Evolutionary conservation across 768 basidiomycete genomes (phyloP).

Genomic region (Naematelia aurantialba): DNA sequence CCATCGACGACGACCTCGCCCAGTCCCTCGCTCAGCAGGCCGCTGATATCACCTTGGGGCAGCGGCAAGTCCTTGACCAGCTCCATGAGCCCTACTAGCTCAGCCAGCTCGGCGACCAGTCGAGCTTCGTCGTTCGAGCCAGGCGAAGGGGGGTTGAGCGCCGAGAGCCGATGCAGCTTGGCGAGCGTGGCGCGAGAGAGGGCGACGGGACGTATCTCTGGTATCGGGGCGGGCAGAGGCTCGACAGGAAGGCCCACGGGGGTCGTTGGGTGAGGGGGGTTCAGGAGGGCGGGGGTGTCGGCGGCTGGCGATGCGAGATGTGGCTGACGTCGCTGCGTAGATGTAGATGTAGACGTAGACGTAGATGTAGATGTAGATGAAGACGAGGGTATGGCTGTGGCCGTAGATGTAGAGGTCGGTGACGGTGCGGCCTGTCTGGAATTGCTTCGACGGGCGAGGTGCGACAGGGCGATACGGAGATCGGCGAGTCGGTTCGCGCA

Average conservation of each 20-base stretch:
- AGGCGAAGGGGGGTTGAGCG: constrained; percentile 29
- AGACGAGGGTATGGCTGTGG: too few species aligned
- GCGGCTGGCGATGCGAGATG: too few species aligned
- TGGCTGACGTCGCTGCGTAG: too few species aligned
- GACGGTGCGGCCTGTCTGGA: neutral
- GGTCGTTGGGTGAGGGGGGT: neutral
- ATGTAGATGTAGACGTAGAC: too few species aligned
- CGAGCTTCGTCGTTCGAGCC: constrained; percentile 27
- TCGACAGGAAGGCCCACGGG: neutral
- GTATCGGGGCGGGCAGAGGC: constrained; percentile 11
- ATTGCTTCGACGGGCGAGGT: neutral
- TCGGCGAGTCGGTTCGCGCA: neutral
- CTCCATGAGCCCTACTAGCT: constrained; percentile 36
- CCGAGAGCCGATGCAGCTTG: constrained; percentile 33
- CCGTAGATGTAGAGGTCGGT: neutral
- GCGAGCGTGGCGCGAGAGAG: constrained; percentile 17
- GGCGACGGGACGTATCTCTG: constrained; percentile 2
- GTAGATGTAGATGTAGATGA: too few species aligned
- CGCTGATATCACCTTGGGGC: constrained; percentile 12
- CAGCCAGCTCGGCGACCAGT: constrained; percentile 23
- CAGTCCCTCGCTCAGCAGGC: constrained; percentile 22
- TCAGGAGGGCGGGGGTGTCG: neutral
- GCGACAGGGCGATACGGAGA: neutral
- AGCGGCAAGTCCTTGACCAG: constrained; percentile 32
- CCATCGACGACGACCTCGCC: constrained; percentile 29